These are phyloP conservation scores for Haberlea rhodopensis DNA, from an alignment of 257 asterid genomes.

Conservation along the genomic window DNA sequence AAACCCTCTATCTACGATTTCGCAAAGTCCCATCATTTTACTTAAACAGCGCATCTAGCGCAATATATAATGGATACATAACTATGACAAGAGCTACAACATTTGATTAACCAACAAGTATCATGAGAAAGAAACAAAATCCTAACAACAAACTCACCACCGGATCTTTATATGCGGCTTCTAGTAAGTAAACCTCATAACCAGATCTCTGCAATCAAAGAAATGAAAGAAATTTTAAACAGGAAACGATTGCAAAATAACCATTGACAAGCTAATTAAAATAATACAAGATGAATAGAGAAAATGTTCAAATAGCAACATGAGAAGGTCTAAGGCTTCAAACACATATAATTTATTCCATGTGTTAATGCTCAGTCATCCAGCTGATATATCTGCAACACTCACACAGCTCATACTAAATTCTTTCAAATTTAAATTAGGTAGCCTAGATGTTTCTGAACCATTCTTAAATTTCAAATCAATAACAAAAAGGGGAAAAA, in stretches of 20 bases:
- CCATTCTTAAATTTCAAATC: background rate
- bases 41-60: constrained; percentile 13
- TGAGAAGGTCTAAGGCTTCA: constrained; percentile 17
- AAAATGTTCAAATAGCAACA: constrained; percentile 26
- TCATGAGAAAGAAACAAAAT: constrained; percentile 13
- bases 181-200: constrained; percentile 90
- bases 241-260: constrained; percentile 20
- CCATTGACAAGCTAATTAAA: too few species aligned
- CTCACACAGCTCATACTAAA: background rate
- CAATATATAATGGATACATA: background rate
- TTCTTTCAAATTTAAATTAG: background rate
- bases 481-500: background rate
- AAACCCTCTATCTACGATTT: background rate
- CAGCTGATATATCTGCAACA: background rate
- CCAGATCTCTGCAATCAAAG: constrained; percentile 85
- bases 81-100: constrained; percentile 13
- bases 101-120: background rate
- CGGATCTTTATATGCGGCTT: constrained; percentile 94
- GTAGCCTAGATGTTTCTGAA: background rate
- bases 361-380: background rate
- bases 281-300: constrained; percentile 4
- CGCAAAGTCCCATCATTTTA: background rate
- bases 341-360: background rate
- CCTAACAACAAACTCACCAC: constrained; percentile 51
- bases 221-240: constrained; percentile 26